These are phyloP conservation scores for Pichia sp. DNA, from an alignment of 1,139 yeast genomes.

Conservation along the genomic window DNA sequence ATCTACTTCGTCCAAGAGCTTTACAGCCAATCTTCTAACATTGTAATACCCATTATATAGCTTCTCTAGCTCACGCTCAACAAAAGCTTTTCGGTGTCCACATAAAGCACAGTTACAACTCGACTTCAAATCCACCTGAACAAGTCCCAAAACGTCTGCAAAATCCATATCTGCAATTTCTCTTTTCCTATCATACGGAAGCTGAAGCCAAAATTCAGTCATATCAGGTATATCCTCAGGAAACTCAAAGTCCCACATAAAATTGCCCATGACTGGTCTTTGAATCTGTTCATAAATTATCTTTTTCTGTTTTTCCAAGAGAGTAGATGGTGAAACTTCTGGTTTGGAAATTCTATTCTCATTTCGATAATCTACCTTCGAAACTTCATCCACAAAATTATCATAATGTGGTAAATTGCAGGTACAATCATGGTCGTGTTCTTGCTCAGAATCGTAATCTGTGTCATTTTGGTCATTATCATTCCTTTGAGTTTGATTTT, in stretches of 20 bases:
- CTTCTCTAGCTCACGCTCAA: constrained; percentile 74
- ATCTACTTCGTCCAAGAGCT: constrained; percentile 18
- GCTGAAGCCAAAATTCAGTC: constrained; percentile 62
- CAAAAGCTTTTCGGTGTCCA: constrained; percentile 64
- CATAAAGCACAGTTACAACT: constrained; percentile 73
- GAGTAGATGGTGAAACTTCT: constrained; percentile 1
- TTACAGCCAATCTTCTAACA: constrained; percentile 22
- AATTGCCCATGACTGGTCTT: constrained; percentile 19
- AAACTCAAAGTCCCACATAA: constrained; percentile 48
- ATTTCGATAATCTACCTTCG: constrained; percentile 1
- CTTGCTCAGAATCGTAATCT: neutral
- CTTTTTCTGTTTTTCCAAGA: constrained; percentile 28
- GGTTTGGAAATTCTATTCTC: neutral
- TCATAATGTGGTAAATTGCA: constrained; percentile 13
- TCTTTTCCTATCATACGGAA: constrained; percentile 54
- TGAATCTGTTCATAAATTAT: constrained; percentile 15
- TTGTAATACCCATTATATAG: constrained; percentile 52
- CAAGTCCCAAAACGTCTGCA: constrained; percentile 57
- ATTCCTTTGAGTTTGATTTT: neutral
- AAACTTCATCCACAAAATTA: constrained; percentile 5
- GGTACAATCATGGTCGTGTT: constrained; percentile 4
- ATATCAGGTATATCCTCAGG: constrained; percentile 54
- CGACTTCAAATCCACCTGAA: constrained; percentile 47
- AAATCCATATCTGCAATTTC: constrained; percentile 62
- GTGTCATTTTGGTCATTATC: neutral